A percentile compares a stretch with the other conserved stretches of the same genome.
These are phyloP conservation scores for Taphrina confusa DNA, from an alignment of 1,139 yeast genomes.

Conservation along the genomic window DNA sequence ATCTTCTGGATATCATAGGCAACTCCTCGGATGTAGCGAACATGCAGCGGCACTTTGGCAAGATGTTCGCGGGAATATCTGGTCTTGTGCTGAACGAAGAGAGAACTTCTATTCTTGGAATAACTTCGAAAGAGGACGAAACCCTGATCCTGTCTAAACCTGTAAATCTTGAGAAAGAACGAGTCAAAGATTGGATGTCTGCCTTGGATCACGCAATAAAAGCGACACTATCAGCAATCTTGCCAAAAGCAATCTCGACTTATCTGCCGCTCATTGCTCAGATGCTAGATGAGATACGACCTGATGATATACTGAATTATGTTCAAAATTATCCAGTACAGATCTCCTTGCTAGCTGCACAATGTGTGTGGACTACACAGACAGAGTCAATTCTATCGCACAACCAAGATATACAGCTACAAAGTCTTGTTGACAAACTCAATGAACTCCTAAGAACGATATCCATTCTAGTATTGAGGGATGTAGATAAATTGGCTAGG, in stretches of 20 bases:
- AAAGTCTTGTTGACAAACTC: slow-evolving; percentile 32
- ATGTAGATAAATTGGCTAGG: slow-evolving; percentile 48
- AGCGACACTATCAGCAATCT: slow-evolving; percentile 51
- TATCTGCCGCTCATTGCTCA: slow-evolving; percentile 39
- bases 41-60: slow-evolving; percentile 63
- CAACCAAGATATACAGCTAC: slow-evolving; percentile 35
- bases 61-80: slow-evolving; percentile 71
- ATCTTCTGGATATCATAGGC: slow-evolving; percentile 79
- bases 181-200: slow-evolving; percentile 65
- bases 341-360: slow-evolving; percentile 58
- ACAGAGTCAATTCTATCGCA: slow-evolving; percentile 48
- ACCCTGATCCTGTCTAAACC: slow-evolving; percentile 51
- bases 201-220: slow-evolving; percentile 60
- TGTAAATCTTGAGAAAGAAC: slow-evolving; percentile 53
- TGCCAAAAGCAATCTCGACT: slow-evolving; percentile 45
- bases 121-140: slow-evolving; percentile 69
- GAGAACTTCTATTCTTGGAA: slow-evolving; percentile 50
- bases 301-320: slow-evolving; percentile 45
- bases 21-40: slow-evolving; percentile 55
- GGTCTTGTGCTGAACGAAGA: slow-evolving; percentile 50
- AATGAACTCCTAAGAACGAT: slow-evolving; percentile 43
- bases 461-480: slow-evolving; percentile 46
- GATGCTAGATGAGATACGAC: slow-evolving; percentile 30
- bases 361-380: slow-evolving; percentile 57
- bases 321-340: slow-evolving; percentile 58